phyloP scores from a whole-genome alignment of 2,329 filamentous ascomycete species.

The Coniochaeta sp. region DNA sequence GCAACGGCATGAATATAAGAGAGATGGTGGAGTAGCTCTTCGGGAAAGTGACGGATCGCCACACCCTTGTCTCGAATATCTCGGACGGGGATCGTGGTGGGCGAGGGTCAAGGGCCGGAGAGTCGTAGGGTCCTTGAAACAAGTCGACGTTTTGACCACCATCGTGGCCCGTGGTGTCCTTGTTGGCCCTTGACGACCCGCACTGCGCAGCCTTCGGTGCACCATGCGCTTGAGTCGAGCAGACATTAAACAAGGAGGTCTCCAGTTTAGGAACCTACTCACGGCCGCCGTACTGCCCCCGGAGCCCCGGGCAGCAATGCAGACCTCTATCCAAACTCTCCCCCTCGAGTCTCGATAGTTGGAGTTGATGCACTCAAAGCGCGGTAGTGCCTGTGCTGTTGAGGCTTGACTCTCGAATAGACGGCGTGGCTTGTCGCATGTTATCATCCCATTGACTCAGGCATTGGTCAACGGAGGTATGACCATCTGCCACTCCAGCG shows the following conservation, averaged over 20 bases:
- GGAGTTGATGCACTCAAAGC: neutral
- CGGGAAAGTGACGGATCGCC: constrained; percentile 28
- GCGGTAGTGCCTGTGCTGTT: neutral
- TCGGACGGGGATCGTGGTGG: constrained; percentile 5
- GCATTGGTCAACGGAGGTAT: too few species aligned
- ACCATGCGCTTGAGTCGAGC: neutral
- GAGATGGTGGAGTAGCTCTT: constrained; percentile 8
- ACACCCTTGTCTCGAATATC: constrained; percentile 1
- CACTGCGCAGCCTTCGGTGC: neutral
- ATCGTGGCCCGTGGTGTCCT: constrained; percentile 9
- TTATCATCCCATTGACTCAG: too few species aligned
- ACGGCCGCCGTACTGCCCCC: neutral
- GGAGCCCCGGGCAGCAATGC: neutral
- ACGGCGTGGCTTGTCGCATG: too few species aligned
- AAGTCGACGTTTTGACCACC: constrained; percentile 16
- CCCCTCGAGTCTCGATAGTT: neutral
- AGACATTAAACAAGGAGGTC: constrained; percentile 3
- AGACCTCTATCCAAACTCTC: neutral
- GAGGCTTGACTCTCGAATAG: neutral
- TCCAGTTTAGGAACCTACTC: neutral
- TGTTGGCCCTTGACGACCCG: constrained; percentile 2
- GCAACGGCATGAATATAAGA: constrained; percentile 35
- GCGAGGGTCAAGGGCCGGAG: constrained; percentile 7
- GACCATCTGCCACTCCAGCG: too few species aligned
- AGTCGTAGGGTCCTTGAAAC: constrained; percentile 16